These are phyloP conservation scores for Pulicaria dysenterica DNA, from an alignment of 129 eudicot genomes.

Conservation along the genomic window DNA sequence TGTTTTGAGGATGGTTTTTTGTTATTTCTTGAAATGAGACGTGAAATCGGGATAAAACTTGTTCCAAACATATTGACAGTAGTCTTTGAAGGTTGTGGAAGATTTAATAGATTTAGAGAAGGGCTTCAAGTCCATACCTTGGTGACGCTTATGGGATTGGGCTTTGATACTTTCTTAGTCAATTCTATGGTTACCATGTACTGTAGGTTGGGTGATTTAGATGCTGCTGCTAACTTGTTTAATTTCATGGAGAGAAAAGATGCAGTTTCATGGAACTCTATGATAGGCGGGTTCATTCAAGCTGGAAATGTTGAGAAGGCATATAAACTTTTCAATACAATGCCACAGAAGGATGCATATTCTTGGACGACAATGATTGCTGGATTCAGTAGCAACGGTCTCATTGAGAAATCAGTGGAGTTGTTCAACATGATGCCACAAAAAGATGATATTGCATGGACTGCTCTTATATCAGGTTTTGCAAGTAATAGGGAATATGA, in stretches of 20 bases:
- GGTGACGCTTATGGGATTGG: slow-evolving; percentile 53
- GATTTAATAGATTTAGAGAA: slow-evolving; percentile 47
- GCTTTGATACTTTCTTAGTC: slow-evolving; percentile 54
- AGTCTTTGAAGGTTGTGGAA: slow-evolving; percentile 70
- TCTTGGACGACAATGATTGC: slow-evolving; percentile 80
- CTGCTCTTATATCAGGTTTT: slow-evolving; percentile 79
- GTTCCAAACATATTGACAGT: slow-evolving; percentile 51
- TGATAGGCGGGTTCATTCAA: slow-evolving; percentile 60
- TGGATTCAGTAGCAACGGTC: slow-evolving; percentile 61
- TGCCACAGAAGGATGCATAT: slow-evolving; percentile 55
- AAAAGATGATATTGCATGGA: slow-evolving; percentile 78
- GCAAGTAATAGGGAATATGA: slow-evolving; percentile 52
- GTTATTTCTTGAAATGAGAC: slow-evolving; percentile 60
- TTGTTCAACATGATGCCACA: slow-evolving; percentile 69
- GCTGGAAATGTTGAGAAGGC: slow-evolving; percentile 58
- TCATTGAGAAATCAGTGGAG: slow-evolving; percentile 46
- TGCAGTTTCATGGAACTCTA: slow-evolving; percentile 67
- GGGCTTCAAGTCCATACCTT: slow-evolving; percentile 69
- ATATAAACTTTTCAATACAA: slow-evolving; percentile 39
- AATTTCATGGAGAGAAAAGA: slow-evolving; percentile 53
- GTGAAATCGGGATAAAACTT: slow-evolving; percentile 40
- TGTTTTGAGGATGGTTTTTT: slow-evolving; percentile 62
- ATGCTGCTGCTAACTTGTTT: slow-evolving; percentile 52
- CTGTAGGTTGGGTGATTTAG: slow-evolving; percentile 51
- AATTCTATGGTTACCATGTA: slow-evolving; percentile 80